Percentiles rank a stretch among this genome's conserved stretches.
Evolutionary conservation across 2,329 filamentous ascomycete genomes (phyloP).

Genomic region (Exophiala bonariae): DNA sequence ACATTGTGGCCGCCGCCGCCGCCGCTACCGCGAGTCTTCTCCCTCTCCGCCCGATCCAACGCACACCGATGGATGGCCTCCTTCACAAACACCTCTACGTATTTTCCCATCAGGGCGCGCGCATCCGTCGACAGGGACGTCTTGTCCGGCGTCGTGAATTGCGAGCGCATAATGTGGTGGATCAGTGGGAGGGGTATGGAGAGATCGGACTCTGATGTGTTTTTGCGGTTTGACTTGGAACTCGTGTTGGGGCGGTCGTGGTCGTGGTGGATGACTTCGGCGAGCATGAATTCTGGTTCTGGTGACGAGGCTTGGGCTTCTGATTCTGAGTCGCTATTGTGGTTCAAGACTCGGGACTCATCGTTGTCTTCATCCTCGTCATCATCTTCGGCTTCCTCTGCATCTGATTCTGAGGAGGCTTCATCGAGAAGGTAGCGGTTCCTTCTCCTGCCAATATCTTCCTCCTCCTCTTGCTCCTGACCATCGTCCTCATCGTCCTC

Average conservation of each 20-base stretch:
- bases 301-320: slow-evolving; percentile 20
- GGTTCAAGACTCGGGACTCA: no score
- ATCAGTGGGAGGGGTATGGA: slow-evolving; percentile 74
- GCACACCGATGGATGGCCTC: slow-evolving; percentile 82
- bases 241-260: slow-evolving; percentile 32
- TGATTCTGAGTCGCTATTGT: not conserved
- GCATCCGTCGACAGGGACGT: slow-evolving; percentile 77
- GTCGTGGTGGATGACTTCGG: slow-evolving; percentile 40
- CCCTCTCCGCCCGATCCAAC: slow-evolving; percentile 61
- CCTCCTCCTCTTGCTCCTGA: not conserved
- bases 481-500: slow-evolving; percentile 1
- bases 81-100: slow-evolving; percentile 86
- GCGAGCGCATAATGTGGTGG: slow-evolving; percentile 73
- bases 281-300: slow-evolving; percentile 50
- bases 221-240: slow-evolving; percentile 36
- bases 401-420: slow-evolving; percentile 3
- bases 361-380: slow-evolving; percentile 6
- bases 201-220: not conserved
- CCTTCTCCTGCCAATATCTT: slow-evolving; percentile 5
- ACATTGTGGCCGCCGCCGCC: no score
- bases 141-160: slow-evolving; percentile 67
- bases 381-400: slow-evolving; percentile 6
- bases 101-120: slow-evolving; percentile 74
- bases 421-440: no score
- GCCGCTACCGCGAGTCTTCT: slow-evolving; percentile 32